These are phyloP conservation scores for Crithidia expoeki DNA, from an alignment of 208 protist genomes.

Conservation along the genomic window DNA sequence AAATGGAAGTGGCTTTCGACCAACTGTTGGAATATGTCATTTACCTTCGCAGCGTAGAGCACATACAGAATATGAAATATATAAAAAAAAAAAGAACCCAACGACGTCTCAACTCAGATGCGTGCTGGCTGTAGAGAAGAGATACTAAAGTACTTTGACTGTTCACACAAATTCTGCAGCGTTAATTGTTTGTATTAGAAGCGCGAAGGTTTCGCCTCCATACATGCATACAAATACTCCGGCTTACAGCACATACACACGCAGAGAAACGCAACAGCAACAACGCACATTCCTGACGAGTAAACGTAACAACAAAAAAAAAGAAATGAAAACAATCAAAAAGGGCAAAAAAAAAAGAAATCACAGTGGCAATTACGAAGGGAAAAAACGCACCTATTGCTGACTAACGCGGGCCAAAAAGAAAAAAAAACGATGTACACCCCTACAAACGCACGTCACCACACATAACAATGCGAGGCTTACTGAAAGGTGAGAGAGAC, in stretches of 20 bases:
- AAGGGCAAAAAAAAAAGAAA: background rate
- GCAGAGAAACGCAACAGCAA: background rate
- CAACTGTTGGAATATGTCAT: background rate
- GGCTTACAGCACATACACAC: too few species aligned
- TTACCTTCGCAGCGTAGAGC: background rate
- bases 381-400: background rate
- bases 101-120: too few species aligned
- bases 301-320: background rate
- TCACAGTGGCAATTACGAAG: background rate
- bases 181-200: too few species aligned
- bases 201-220: too few species aligned
- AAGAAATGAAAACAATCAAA: background rate
- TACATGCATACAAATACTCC: background rate
- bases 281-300: background rate
- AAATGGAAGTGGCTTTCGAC: too few species aligned
- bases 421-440: background rate
- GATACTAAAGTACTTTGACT: too few species aligned
- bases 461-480: too few species aligned
- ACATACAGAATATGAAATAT: background rate
- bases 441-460: too few species aligned
- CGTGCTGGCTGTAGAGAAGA: too few species aligned
- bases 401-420: background rate
- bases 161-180: too few species aligned
- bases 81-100: constrained; percentile 4
- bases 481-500: too few species aligned